Evolutionary conservation across 768 basidiomycete species (phyloP).

Genomic region (Suillus placidus): DNA sequence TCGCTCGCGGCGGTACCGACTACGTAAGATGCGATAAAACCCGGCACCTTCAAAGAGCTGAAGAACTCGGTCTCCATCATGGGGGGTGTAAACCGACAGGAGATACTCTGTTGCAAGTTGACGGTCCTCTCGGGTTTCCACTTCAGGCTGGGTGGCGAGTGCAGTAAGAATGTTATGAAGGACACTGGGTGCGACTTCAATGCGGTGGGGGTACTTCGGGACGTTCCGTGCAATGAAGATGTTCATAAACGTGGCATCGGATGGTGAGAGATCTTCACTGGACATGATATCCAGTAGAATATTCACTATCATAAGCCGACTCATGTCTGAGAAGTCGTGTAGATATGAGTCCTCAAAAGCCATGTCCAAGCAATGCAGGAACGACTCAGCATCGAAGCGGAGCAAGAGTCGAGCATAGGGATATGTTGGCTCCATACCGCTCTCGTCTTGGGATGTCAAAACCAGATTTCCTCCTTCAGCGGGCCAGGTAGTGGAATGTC

Average conservation of each 20-base stretch:
- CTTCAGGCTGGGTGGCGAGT: slow-evolving; percentile 75
- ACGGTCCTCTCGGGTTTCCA: slow-evolving; percentile 85
- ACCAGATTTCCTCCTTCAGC: slow-evolving; percentile 73
- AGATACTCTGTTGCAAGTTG: slow-evolving; percentile 95
- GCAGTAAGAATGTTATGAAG: slow-evolving; percentile 77
- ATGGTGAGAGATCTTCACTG: slow-evolving; percentile 50
- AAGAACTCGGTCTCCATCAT: slow-evolving; percentile 68
- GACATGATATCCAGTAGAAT: slow-evolving; percentile 81
- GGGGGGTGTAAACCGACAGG: slow-evolving; percentile 87
- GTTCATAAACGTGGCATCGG: slow-evolving; percentile 82
- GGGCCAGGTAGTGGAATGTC: slow-evolving; percentile 80
- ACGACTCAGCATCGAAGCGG: slow-evolving; percentile 89
- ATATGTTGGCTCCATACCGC: slow-evolving; percentile 79
- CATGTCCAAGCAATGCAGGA: slow-evolving; percentile 91
- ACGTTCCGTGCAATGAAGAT: slow-evolving; percentile 97
- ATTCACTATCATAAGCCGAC: slow-evolving; percentile 80
- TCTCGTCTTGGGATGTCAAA: slow-evolving; percentile 74
- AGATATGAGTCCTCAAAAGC: slow-evolving; percentile 94
- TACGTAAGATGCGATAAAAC: slow-evolving; percentile 89
- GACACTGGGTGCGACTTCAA: slow-evolving; percentile 50
- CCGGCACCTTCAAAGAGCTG: slow-evolving; percentile 77
- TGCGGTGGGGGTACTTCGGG: slow-evolving; percentile 92
- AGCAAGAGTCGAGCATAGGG: slow-evolving; percentile 87
- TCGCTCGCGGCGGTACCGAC: slow-evolving; percentile 74
- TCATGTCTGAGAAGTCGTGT: slow-evolving; percentile 72